These are phyloP conservation scores for Funneliformis caledonium DNA, from an alignment of 371 early-diverging fungal genomes.

Conservation along the genomic window DNA sequence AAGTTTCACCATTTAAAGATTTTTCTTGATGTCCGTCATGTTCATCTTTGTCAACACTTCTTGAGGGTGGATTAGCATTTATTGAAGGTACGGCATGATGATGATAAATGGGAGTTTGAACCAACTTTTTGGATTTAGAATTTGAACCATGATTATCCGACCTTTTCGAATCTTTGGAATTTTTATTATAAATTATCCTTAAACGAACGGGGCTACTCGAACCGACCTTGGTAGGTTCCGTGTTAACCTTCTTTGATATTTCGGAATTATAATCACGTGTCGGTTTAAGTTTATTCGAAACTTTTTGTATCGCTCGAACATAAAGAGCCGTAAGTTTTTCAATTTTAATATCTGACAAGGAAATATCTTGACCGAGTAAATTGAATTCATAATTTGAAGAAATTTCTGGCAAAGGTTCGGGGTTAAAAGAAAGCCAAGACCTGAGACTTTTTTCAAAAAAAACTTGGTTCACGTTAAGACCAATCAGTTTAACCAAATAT, in stretches of 20 bases:
- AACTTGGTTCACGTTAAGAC: conserved; percentile 3
- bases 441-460: neutral
- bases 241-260: neutral
- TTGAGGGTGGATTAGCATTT: neutral
- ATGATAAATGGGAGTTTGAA: neutral
- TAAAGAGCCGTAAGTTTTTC: neutral
- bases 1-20: neutral
- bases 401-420: neutral
- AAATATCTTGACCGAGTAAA: neutral
- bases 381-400: neutral
- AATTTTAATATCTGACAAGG: neutral
- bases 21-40: neutral
- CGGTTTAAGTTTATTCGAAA: conserved; percentile 1
- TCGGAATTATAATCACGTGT: neutral
- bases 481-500: conserved; percentile 19
- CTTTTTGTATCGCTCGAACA: neutral
- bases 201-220: neutral
- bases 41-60: neutral
- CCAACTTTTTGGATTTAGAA: neutral
- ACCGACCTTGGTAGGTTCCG: neutral
- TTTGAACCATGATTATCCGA: neutral
- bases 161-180: neutral
- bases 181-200: neutral
- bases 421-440: neutral
- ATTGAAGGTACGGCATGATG: neutral